Percentiles rank a stretch among this genome's conserved stretches.
phyloP scores from a whole-genome alignment of 2,329 filamentous ascomycete species.

The Paecilomyces fulvus region DNA sequence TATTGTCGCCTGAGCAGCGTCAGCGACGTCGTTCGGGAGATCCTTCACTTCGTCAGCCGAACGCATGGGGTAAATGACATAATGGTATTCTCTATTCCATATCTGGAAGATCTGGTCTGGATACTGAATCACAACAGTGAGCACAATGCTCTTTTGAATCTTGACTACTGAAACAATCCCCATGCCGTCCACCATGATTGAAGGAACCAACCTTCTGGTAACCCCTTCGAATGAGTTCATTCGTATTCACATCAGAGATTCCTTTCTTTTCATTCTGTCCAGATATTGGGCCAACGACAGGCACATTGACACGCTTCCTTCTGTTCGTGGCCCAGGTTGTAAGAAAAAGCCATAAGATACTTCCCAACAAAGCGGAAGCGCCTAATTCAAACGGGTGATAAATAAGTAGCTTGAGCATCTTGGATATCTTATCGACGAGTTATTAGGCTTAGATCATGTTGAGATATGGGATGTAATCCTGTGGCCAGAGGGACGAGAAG shows the following conservation, averaged over 20 bases:
- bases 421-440: neutral
- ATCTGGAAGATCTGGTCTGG: neutral
- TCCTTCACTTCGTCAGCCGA: neutral
- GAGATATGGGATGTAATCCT: too few species aligned
- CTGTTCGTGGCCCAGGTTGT: neutral
- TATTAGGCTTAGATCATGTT: too few species aligned
- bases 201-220: neutral
- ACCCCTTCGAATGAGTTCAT: neutral
- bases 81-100: neutral
- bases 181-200: neutral
- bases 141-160: neutral
- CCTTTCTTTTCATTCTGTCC: neutral
- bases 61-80: neutral
- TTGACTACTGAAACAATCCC: neutral
- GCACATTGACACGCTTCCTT: neutral
- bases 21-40: neutral
- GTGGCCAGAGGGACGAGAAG: too few species aligned
- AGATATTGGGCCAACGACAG: neutral
- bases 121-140: neutral
- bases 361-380: neutral
- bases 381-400: neutral
- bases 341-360: neutral
- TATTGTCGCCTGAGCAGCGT: neutral
- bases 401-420: neutral
- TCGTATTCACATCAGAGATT: neutral